Base-by-base conservation (phyloP, 257 asterid species). In the Verbena officinalis region DNA sequence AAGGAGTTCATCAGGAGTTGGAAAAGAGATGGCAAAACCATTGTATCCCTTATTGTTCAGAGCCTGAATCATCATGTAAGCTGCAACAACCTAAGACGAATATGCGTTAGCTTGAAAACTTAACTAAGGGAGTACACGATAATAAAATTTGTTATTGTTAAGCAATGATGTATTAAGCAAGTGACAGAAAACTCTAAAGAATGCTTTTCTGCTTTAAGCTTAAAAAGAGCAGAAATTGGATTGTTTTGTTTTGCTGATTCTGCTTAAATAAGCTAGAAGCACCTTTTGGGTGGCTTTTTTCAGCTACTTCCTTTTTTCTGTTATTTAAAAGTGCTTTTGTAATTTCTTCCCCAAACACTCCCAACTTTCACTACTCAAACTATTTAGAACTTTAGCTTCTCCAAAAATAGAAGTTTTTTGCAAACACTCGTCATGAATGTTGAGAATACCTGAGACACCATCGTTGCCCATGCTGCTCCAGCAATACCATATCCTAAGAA, bases 401-500 rank as follows among this genome's bases (percentile, higher is more conserved):
- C n/a, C n/a, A n/a, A n/a, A n/a, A n/a, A n/a, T n/a, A n/a, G n/a
- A n/a, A n/a, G n/a, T n/a, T n/a, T n/a, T n/a, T n/a, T n/a, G n/a
- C n/a, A n/a, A n/a, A n/a, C 33, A 27, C 5, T 27, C 33, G n/a
- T 27, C 33, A 27, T 2, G 33, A 27, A 27, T 27, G 33, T 27
- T 27, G 4, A 27, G 33, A 27, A 31, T 67, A 93, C 99, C 85
- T 93, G 97, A 52, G 99, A 90, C 50, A 70, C 95, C 96, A 90
- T 86, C 62, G 99, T 93, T 62, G 99, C 99, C 99, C 99, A 93
- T 73, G 99, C 99, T 49, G 99, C 99, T 80, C 97, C 97, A 65
- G 97, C 99, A 75, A 93, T 93, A 64, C 99, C 99, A 75, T 79
- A 93, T 40, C 81, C 85, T 43, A 90, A 75, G 78, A 75, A 79